Evolutionary conservation across 2,329 filamentous ascomycete species (phyloP).

Genomic region (Aspergillus niger): DNA sequence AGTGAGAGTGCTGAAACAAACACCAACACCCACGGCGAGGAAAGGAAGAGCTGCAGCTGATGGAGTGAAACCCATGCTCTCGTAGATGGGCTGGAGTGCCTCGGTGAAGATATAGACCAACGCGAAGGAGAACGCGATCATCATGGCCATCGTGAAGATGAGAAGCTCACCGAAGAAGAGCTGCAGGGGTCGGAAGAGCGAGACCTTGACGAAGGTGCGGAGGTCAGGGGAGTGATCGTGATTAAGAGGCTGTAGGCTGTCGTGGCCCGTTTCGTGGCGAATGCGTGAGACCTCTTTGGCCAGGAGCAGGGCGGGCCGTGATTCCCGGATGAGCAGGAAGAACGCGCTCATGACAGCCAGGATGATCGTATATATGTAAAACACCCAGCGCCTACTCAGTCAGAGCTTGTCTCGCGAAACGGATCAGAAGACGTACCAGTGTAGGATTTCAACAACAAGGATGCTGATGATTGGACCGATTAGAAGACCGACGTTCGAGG

Average conservation of each 20-base stretch:
- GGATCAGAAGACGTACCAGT: background rate
- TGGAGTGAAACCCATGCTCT: slow-evolving; percentile 36
- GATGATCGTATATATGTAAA: slow-evolving; percentile 43
- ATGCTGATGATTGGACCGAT: slow-evolving; percentile 48
- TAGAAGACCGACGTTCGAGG: slow-evolving; percentile 44
- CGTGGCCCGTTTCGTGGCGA: slow-evolving; percentile 26
- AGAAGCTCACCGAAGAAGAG: slow-evolving; percentile 52
- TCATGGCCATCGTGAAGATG: slow-evolving; percentile 44
- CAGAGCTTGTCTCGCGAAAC: background rate
- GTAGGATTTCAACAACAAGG: slow-evolving; percentile 32
- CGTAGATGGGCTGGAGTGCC: slow-evolving; percentile 44
- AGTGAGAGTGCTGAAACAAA: slow-evolving; percentile 45
- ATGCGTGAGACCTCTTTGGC: slow-evolving; percentile 32
- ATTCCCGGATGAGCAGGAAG: slow-evolving; percentile 44
- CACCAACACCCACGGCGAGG: slow-evolving; percentile 44
- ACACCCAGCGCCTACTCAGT: slow-evolving; percentile 47
- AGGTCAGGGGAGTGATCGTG: slow-evolving; percentile 42
- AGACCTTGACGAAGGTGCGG: slow-evolving; percentile 37
- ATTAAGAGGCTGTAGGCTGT: slow-evolving; percentile 34
- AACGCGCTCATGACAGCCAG: slow-evolving; percentile 35
- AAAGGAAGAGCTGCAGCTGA: slow-evolving; percentile 44
- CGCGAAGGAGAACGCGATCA: slow-evolving; percentile 45
- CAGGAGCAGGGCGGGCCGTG: slow-evolving; percentile 46
- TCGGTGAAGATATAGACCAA: slow-evolving; percentile 54
- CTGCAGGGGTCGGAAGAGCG: slow-evolving; percentile 42